phyloP scores from a whole-genome alignment of 306 rosid species.

The Vicia faba region DNA sequence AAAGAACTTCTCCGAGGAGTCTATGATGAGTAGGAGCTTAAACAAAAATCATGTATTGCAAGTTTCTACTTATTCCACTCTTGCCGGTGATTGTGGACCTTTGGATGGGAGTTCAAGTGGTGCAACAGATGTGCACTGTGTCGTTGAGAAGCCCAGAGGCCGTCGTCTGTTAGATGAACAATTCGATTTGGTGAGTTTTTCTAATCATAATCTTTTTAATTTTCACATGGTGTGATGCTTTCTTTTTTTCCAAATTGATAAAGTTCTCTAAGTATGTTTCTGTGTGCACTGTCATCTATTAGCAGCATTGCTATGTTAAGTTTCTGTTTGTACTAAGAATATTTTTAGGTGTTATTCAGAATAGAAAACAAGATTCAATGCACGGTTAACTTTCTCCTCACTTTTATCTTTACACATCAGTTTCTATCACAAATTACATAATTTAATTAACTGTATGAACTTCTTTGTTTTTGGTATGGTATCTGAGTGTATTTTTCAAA shows the following conservation, averaged over 20 bases:
- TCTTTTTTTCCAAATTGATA: background rate
- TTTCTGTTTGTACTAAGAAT: background rate
- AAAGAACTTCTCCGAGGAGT: slow-evolving; percentile 30
- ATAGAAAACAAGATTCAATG: background rate
- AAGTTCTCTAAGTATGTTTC: background rate
- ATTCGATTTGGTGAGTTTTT: slow-evolving; percentile 74
- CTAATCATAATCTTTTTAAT: slow-evolving; percentile 6
- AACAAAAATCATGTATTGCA: slow-evolving; percentile 29
- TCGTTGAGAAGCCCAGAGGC: slow-evolving; percentile 55
- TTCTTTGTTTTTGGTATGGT: slow-evolving; percentile 1
- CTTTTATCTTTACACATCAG: slow-evolving; percentile 1
- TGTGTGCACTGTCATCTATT: background rate
- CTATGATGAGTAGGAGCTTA: slow-evolving; percentile 28
- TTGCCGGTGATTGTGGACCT: slow-evolving; percentile 32
- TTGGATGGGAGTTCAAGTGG: slow-evolving; percentile 26
- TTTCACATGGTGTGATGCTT: background rate
- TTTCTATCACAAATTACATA: background rate
- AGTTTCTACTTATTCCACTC: slow-evolving; percentile 31
- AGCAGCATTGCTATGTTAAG: background rate
- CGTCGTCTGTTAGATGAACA: slow-evolving; percentile 77
- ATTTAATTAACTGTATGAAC: slow-evolving; percentile 6
- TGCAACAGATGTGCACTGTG: slow-evolving; percentile 29
- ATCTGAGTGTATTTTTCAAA: background rate
- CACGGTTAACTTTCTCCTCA: background rate
- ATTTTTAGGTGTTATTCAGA: background rate